Percentiles rank a stretch among this genome's conserved stretches.
phyloP scores from a whole-genome alignment of 1,284 basidiomycete species.

The Xerocomus amazonicus region DNA sequence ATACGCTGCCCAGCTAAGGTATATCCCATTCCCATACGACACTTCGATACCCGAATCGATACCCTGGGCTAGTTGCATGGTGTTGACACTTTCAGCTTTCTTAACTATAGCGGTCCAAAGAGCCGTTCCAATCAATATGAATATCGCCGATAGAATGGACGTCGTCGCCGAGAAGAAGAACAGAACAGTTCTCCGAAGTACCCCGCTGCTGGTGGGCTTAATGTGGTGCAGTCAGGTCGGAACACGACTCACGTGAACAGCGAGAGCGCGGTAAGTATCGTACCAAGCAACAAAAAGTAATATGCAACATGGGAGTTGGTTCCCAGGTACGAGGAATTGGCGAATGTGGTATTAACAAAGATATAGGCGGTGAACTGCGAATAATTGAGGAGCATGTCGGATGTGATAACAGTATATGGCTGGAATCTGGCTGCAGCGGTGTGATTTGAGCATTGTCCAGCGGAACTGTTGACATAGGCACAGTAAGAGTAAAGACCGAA shows the following conservation, averaged over 20 bases:
- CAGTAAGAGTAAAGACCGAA: conserved; percentile 79
- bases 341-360: conserved; percentile 52
- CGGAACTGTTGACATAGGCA: conserved; percentile 56
- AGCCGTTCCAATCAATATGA: conserved; percentile 64
- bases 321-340: conserved; percentile 59
- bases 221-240: conserved; percentile 3
- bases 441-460: conserved; percentile 62
- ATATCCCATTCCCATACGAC: conserved; percentile 57
- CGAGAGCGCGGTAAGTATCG: conserved; percentile 61
- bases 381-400: conserved; percentile 66
- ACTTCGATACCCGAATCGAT: conserved; percentile 59
- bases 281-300: conserved; percentile 70
- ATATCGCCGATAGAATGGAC: conserved; percentile 55
- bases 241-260: conserved; percentile 48
- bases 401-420: conserved; percentile 57
- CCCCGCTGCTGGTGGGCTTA: conserved; percentile 45
- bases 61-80: conserved; percentile 40
- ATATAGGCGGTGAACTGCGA: conserved; percentile 53
- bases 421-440: conserved; percentile 55
- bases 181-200: conserved; percentile 59
- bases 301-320: conserved; percentile 65
- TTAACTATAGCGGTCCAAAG: conserved; percentile 76
- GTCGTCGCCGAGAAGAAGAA: conserved; percentile 67
- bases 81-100: conserved; percentile 59
- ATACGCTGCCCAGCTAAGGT: conserved; percentile 68